These are phyloP conservation scores for Cyclotella sp. DNA, from an alignment of 108 stramenopile genomes.

Conservation along the genomic window DNA sequence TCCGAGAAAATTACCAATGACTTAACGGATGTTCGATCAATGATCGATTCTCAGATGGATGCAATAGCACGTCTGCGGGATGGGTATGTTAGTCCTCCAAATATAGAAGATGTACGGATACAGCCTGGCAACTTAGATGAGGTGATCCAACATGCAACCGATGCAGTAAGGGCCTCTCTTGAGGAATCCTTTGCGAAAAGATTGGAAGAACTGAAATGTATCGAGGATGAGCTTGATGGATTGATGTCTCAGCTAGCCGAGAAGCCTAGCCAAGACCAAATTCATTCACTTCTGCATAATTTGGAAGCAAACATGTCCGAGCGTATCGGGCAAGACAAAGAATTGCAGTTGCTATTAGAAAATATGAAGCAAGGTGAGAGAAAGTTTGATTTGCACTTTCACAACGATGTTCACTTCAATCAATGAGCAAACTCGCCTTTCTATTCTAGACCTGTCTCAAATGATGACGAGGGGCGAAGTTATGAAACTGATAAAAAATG, in stretches of 20 bases:
- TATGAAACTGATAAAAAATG: constrained; percentile 19
- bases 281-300: constrained; percentile 30
- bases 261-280: constrained; percentile 41
- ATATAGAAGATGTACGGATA: neutral
- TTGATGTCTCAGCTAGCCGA: constrained; percentile 36
- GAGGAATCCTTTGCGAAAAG: constrained; percentile 24
- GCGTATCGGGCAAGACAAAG: constrained; percentile 27
- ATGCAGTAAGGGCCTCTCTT: constrained; percentile 27
- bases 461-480: constrained; percentile 38
- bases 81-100: neutral
- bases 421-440: neutral
- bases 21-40: constrained; percentile 19
- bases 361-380: constrained; percentile 39
- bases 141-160: constrained; percentile 38
- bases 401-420: neutral
- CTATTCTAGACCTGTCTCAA: constrained; percentile 28
- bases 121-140: constrained; percentile 13
- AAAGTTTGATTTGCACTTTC: neutral
- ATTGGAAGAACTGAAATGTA: constrained; percentile 26
- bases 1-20: constrained; percentile 19
- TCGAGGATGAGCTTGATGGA: constrained; percentile 30
- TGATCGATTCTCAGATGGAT: constrained; percentile 18
- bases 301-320: constrained; percentile 18
- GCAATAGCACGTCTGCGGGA: neutral
- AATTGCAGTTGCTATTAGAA: constrained; percentile 29